These are phyloP conservation scores for Iris macrosiphon DNA, from an alignment of 106 monocot species.

Conservation along the genomic window DNA sequence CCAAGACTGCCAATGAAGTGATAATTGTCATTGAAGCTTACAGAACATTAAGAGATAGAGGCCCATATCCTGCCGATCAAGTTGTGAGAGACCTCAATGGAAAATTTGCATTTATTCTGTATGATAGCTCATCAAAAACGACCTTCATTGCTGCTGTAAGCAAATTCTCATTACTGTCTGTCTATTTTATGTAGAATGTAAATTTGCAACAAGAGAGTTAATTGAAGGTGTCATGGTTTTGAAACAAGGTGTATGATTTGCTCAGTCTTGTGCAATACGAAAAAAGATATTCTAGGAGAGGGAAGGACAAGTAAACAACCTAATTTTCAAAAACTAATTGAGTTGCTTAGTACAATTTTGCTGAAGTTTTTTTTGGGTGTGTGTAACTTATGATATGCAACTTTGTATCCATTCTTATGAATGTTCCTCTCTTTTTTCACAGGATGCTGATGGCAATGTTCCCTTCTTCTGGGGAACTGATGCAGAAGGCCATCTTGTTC, in stretches of 20 bases:
- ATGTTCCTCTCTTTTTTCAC: background rate
- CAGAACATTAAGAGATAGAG: constrained; percentile 73
- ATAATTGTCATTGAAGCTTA: constrained; percentile 75
- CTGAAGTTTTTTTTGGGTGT: too few species aligned
- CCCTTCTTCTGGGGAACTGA: constrained; percentile 83
- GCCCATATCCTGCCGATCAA: constrained; percentile 79
- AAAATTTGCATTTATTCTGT: constrained; percentile 75
- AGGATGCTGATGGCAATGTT: constrained; percentile 74
- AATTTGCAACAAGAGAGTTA: too few species aligned
- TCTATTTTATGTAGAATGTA: too few species aligned
- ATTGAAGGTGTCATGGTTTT: too few species aligned
- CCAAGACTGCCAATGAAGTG: constrained; percentile 64
- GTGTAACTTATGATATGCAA: too few species aligned
- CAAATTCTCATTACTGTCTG: background rate
- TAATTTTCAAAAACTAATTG: too few species aligned
- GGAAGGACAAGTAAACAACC: too few species aligned
- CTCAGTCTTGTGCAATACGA: too few species aligned
- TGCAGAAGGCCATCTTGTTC: constrained; percentile 40
- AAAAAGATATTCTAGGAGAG: too few species aligned
- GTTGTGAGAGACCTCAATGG: constrained; percentile 66
- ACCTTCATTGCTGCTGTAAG: constrained; percentile 72
- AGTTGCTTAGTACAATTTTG: too few species aligned
- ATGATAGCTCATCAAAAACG: constrained; percentile 40
- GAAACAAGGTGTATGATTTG: too few species aligned
- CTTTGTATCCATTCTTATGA: too few species aligned